Base-by-base conservation (phyloP, 768 basidiomycete genomes). In the Lyophyllum decastes region DNA sequence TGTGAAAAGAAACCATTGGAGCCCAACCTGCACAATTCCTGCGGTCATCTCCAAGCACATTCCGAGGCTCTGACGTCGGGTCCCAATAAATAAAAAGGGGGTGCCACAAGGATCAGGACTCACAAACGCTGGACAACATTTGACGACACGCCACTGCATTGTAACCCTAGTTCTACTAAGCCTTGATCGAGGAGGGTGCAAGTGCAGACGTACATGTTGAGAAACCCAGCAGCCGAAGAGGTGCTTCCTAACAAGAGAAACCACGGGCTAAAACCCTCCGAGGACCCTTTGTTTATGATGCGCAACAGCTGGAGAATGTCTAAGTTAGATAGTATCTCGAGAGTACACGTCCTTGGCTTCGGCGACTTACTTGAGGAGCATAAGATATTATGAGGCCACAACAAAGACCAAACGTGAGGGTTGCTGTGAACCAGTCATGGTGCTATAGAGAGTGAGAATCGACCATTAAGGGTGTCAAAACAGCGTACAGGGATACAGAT, bases 261-360 rank as follows among this genome's bases (percentile, higher is more conserved):
- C 83, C 90, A 88, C 17, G 95, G 94, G 60, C 91, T 95, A 61
- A 98, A 86, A 0, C 97, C 97, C 63, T 95, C 88, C 0, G 90
- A 94, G 0, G 94, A 89, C 38, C 84, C 40, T 19, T 41, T 41
- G 40, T 41, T 41, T 5, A 41, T 19, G n/a, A 41, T 41, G 16
- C 40, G 40, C n/a, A 41, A 16, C 2, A 41, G 40, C 40, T 41
- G 4, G 5, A 19, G 17, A 3, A 41, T 41, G n/a, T 5, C 17
- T 41, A n/a, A 5, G n/a, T 41, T 41, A 41, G 17, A 41, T 41
- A 10, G 16, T 7, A 19, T 41, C 40, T 19, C 7, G n/a, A 41
- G 10, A 5, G 14, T 9, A 38, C 14, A 38, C 11, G 35, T 16
- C 8, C 35, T 38, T 16, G 10, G 81, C 22, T 85, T 80, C 49